These are phyloP conservation scores for Xylaria sp. DNA, from an alignment of 495 filamentous ascomycete species.

Conservation along the genomic window DNA sequence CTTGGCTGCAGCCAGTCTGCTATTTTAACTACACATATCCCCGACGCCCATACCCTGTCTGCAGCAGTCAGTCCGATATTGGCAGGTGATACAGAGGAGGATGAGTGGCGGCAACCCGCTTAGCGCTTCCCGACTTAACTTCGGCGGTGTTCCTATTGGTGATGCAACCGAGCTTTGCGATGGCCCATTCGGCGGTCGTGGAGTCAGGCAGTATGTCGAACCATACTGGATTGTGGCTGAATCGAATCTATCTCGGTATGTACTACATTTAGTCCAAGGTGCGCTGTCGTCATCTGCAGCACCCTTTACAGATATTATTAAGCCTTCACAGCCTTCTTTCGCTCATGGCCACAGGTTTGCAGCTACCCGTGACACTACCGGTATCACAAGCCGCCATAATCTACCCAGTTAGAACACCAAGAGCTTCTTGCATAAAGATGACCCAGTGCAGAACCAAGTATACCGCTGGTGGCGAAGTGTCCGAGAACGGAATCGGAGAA, in stretches of 20 bases:
- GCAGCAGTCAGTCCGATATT: not conserved
- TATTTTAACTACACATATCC: conserved; percentile 24
- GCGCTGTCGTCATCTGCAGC: not conserved
- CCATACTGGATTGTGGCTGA: conserved; percentile 11
- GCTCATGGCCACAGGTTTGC: not conserved
- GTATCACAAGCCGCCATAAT: not conserved
- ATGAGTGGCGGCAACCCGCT: conserved; percentile 4
- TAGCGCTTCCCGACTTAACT: conserved; percentile 22
- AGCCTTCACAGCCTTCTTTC: conserved; percentile 12
- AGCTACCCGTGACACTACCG: not conserved
- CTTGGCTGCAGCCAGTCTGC: conserved; percentile 16
- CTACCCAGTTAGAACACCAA: not conserved
- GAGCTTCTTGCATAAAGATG: not conserved
- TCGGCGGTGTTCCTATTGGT: conserved; percentile 12
- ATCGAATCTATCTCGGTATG: too few relatives aligned
- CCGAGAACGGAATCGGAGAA: too few relatives aligned
- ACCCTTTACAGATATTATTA: not conserved
- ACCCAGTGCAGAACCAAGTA: not conserved
- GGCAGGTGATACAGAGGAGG: conserved; percentile 20
- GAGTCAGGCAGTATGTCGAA: conserved; percentile 8
- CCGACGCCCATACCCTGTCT: not conserved
- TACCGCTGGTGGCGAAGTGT: not conserved
- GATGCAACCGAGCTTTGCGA: conserved; percentile 3
- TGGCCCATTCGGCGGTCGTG: not conserved
- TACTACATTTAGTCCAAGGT: conserved; percentile 5